phyloP scores from a whole-genome alignment of 495 filamentous ascomycete species.

The Emericellopsis terricola region DNA sequence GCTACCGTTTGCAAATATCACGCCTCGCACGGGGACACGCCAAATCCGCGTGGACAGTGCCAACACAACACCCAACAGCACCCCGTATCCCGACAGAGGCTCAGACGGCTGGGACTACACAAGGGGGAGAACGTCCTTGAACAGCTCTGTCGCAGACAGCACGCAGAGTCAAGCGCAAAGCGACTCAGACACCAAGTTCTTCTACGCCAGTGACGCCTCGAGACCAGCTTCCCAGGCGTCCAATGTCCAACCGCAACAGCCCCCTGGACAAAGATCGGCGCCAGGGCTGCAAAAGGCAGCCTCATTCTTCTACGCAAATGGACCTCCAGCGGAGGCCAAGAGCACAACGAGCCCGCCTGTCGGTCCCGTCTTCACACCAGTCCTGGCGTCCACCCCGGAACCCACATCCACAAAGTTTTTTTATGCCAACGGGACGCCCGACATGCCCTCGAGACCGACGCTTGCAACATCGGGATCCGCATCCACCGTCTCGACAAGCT shows the following conservation, averaged over 20 bases:
- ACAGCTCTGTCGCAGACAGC: not conserved
- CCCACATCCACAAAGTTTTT: conserved; percentile 48
- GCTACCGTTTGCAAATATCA: conserved; percentile 43
- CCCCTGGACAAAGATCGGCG: conserved; percentile 4
- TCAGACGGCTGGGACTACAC: conserved; percentile 19
- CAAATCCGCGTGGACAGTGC: conserved; percentile 46
- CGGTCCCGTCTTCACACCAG: not conserved
- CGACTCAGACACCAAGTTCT: conserved; percentile 43
- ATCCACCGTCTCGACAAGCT: conserved; percentile 22
- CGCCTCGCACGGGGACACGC: conserved; percentile 51
- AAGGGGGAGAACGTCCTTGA: not conserved
- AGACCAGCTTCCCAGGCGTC: conserved; percentile 22
- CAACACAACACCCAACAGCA: conserved; percentile 39
- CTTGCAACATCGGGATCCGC: conserved; percentile 13
- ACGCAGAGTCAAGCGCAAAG: conserved; percentile 6
- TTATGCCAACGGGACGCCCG: conserved; percentile 43
- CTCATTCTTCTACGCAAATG: conserved; percentile 40
- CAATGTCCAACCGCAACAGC: no score
- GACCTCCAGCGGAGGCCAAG: conserved; percentile 13
- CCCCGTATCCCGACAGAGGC: conserved; percentile 24
- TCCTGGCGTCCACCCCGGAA: not conserved
- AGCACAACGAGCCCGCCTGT: conserved; percentile 6
- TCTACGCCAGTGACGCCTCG: conserved; percentile 59
- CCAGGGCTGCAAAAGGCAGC: conserved; percentile 18
- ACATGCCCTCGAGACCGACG: conserved; percentile 12